Evolutionary conservation across 2,329 filamentous ascomycete genomes (phyloP).

Genomic region (Stachybotrys echinatus): DNA sequence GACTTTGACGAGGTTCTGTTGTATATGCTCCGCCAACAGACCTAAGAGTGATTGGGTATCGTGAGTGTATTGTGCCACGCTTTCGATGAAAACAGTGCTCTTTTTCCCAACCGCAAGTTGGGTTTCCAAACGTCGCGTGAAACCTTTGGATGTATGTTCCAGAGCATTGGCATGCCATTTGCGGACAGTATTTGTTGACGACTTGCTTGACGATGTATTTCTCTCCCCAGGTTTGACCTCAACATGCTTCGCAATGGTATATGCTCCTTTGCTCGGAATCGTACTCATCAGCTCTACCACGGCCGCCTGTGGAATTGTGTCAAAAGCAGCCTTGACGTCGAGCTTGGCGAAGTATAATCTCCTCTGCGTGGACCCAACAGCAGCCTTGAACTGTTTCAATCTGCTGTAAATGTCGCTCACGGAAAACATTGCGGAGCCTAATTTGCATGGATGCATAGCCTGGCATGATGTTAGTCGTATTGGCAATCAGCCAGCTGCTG

Average conservation of each 20-base stretch:
- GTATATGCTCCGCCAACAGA: conserved; percentile 76
- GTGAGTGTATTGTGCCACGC: conserved; percentile 51
- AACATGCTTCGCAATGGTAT: conserved; percentile 68
- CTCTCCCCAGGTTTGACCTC: conserved; percentile 55
- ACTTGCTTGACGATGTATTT: conserved; percentile 13
- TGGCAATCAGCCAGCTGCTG: too few relatives aligned
- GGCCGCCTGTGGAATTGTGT: conserved; percentile 82
- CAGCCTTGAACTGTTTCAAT: conserved; percentile 63
- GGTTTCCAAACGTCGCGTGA: conserved; percentile 39
- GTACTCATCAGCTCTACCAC: conserved; percentile 62
- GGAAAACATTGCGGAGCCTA: conserved; percentile 80
- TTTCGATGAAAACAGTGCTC: conserved; percentile 75
- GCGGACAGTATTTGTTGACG: conserved; percentile 26
- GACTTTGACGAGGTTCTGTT: conserved; percentile 79
- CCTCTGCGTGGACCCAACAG: conserved; percentile 29
- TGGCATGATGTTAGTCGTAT: too few relatives aligned
- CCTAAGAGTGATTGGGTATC: conserved; percentile 55
- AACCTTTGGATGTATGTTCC: conserved; percentile 32
- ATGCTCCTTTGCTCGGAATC: conserved; percentile 53
- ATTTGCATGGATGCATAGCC: conserved; percentile 44
- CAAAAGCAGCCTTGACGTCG: conserved; percentile 88
- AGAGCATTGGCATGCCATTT: conserved; percentile 51
- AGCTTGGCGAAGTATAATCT: conserved; percentile 84
- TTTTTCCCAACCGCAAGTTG: conserved; percentile 39
- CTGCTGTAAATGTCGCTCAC: conserved; percentile 73